A percentile compares a stretch with the other conserved stretches of the same genome.
Conservation (phyloP, 2,329 filamentous ascomycete genomes). For the Neurospora sp. region DNA sequence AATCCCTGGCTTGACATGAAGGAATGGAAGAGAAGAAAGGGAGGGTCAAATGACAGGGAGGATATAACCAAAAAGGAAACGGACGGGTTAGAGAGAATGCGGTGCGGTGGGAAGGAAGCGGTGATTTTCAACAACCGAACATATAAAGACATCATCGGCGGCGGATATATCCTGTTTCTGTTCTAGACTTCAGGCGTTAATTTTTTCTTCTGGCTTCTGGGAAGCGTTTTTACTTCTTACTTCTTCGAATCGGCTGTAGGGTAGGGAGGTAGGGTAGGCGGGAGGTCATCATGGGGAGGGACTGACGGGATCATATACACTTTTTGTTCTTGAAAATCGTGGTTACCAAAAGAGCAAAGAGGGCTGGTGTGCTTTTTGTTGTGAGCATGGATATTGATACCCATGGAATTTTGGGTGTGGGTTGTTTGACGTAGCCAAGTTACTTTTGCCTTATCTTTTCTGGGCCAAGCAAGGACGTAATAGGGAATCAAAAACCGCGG, state of each 20-base stretch:
- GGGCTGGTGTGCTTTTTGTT: not conserved
- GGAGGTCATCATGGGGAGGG: not conserved
- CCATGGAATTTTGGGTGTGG: not conserved
- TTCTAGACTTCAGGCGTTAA: not conserved
- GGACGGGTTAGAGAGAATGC: not conserved
- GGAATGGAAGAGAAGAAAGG: not conserved
- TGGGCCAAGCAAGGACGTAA: not conserved
- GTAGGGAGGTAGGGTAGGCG: not conserved
- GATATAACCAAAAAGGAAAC: not conserved
- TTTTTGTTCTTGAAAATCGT: not conserved
- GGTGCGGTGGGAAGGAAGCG: not conserved
- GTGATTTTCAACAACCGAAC: not conserved
- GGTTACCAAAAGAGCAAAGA: not conserved
- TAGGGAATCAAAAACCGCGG: not conserved
- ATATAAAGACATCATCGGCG: not conserved
- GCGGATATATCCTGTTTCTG: not conserved
- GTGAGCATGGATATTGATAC: not conserved
- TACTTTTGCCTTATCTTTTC: not conserved
- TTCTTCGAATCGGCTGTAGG: not conserved
- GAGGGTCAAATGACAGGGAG: not conserved
- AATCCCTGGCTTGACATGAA: not conserved
- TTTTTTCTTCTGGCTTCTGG: not conserved
- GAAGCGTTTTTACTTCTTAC: not conserved
- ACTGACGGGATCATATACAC: not conserved
- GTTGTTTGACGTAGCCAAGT: not conserved